A percentile compares a stretch with the other conserved stretches of the same genome.
phyloP scores from a whole-genome alignment of 495 filamentous ascomycete genomes.

The Pseudevernia furfuracea region DNA sequence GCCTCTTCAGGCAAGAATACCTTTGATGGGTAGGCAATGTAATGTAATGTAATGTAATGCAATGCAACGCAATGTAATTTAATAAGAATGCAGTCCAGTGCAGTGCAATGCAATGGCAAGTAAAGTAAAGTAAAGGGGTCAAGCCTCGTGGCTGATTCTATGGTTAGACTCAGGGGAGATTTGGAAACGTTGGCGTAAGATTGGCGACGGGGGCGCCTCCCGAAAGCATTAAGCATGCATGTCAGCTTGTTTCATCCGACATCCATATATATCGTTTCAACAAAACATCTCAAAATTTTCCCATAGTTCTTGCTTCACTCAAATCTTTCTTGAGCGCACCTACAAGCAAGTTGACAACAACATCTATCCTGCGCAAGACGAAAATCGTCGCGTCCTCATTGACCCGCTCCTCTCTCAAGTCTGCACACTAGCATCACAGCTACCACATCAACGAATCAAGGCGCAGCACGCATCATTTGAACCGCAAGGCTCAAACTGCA shows the following conservation, averaged over 20 bases:
- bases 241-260: constrained; percentile 7
- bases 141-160: constrained; percentile 3
- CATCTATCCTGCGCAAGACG: neutral
- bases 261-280: neutral
- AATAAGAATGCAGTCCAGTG: too few relatives aligned
- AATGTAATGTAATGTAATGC: too few relatives aligned
- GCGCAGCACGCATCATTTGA: neutral
- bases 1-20: neutral
- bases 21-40: neutral
- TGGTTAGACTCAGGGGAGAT: constrained; percentile 7
- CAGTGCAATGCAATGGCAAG: neutral
- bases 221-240: constrained; percentile 1
- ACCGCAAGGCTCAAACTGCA: neutral
- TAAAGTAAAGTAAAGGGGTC: neutral
- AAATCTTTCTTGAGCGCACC: too few relatives aligned
- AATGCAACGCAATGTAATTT: too few relatives aligned
- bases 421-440: neutral
- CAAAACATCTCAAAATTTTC: neutral
- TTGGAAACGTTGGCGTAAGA: constrained; percentile 1
- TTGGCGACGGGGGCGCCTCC: constrained; percentile 10
- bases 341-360: neutral
- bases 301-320: too few relatives aligned
- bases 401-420: neutral
- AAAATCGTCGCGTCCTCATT: neutral
- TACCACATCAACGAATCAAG: neutral